A percentile compares a stretch with the other conserved stretches of the same genome.
Evolutionary conservation across 148 eudicot species (phyloP).

Genomic region (Rhododendron kiyosumense): DNA sequence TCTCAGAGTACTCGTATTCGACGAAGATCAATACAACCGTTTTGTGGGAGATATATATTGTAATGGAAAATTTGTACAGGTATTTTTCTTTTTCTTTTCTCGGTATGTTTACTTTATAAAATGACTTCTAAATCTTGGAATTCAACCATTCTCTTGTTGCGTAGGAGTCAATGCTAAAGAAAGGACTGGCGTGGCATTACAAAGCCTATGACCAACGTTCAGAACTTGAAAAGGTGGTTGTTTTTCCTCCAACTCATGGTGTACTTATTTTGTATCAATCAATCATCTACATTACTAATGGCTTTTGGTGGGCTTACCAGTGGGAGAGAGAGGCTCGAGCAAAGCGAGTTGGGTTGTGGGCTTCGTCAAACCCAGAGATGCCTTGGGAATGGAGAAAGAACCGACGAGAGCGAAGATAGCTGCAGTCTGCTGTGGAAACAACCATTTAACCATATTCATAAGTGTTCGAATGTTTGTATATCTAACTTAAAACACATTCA

Average conservation of each 20-base stretch:
- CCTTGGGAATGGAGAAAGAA: slow-evolving; percentile 95
- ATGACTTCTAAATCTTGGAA: no score
- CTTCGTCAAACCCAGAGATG: slow-evolving; percentile 71
- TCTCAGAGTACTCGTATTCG: slow-evolving; percentile 56
- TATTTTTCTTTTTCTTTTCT: slow-evolving; percentile 10
- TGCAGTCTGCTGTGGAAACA: neutral
- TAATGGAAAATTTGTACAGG: slow-evolving; percentile 90
- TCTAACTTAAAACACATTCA: neutral
- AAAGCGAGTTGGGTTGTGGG: slow-evolving; percentile 78
- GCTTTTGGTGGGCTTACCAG: slow-evolving; percentile 18
- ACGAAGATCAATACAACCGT: slow-evolving; percentile 68
- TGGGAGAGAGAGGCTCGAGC: slow-evolving; percentile 88
- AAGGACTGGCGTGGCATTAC: slow-evolving; percentile 94
- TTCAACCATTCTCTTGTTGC: neutral
- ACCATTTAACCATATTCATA: neutral
- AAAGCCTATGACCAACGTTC: slow-evolving; percentile 70
- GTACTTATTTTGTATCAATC: neutral
- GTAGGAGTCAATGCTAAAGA: slow-evolving; percentile 87
- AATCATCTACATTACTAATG: neutral
- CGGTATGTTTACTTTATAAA: neutral
- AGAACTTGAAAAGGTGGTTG: slow-evolving; percentile 57
- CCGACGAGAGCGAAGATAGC: slow-evolving; percentile 25
- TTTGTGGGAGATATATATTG: slow-evolving; percentile 86
- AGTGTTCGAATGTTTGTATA: neutral
- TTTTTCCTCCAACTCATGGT: neutral